Conservation (phyloP, 495 filamentous ascomycete species). For the Diplogelasinospora grovesii region DNA sequence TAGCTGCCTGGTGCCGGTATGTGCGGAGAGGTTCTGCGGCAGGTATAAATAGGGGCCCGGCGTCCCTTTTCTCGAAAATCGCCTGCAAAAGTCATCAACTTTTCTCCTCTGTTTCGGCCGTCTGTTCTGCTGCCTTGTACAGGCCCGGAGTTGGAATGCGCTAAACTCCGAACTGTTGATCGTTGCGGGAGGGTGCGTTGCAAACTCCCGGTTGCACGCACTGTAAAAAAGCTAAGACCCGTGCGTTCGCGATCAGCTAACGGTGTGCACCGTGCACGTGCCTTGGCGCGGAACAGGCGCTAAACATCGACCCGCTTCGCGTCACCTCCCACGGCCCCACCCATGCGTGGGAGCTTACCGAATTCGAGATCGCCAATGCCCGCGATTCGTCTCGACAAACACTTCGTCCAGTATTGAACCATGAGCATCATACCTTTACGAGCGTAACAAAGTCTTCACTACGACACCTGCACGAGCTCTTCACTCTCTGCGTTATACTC, state of each 20-base stretch:
- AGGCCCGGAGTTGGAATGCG: constrained; percentile 6
- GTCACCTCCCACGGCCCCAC: background rate
- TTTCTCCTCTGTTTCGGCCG: constrained; percentile 9
- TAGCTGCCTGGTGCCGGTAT: constrained; percentile 12
- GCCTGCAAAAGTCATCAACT: constrained; percentile 7
- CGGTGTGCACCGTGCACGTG: constrained; percentile 2
- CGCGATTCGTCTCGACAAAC: too few relatives aligned
- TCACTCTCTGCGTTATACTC: too few relatives aligned
- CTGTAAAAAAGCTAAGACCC: background rate
- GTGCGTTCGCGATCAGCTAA: background rate
- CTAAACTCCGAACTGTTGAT: constrained; percentile 20
- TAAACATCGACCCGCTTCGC: constrained; percentile 4
- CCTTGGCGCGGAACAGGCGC: constrained; percentile 1
- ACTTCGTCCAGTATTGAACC: too few relatives aligned
- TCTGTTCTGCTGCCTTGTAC: constrained; percentile 6
- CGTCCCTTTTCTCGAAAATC: constrained; percentile 11
- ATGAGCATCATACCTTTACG: too few relatives aligned
- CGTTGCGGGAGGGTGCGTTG: constrained; percentile 2
- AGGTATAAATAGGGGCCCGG: constrained; percentile 21
- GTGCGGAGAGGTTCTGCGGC: constrained; percentile 13
- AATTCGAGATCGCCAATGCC: too few relatives aligned
- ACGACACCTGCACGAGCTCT: too few relatives aligned
- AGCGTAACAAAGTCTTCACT: too few relatives aligned
- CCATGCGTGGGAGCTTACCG: background rate
- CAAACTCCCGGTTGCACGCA: background rate